Evolutionary conservation across 805 yeast genomes (phyloP), one percentile per base, ranked within the genome.

Genomic region (Cyberlindnera japonica): DNA sequence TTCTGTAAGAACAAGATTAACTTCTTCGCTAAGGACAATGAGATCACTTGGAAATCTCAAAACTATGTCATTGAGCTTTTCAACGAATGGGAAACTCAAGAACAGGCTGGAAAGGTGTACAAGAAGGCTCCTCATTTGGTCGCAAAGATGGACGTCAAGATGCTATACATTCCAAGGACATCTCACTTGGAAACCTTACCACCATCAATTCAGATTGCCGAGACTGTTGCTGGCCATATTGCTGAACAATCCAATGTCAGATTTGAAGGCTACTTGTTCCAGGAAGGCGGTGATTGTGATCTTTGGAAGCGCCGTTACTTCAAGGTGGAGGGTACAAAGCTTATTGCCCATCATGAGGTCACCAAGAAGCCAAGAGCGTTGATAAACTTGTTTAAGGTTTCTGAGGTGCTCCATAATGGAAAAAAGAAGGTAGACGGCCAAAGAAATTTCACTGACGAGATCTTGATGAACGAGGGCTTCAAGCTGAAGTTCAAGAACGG

Each of bases 241-340:
- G 53, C 54, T 14, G 56, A 55, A 24, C 72, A 68, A 38, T 54
- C 65, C 48, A 35, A 49, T 6, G 51, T 67, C 15, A 40, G 37
- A 2, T 65, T 66, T 53, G 82, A 83, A 56, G 97, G 97, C 0
- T 81, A 68, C 54, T 65, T 91, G 64, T 77, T 79, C 52, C 98
- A 90, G 63, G 87, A 83, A 55, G 98, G 98, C 15, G 97, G 97
- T 9, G 98, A 90, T 64, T 75, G 93, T 50, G 75, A 71, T 13
- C 35, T 54, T 23, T 77, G 90, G 79, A 77, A 84, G 50, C 75
- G 83, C 49, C 71, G 97, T 42, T 86, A 63, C 63, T 88, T 82
- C 65, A 80, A 75, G 48, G 67, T 90, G n/a, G 67, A 74, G 33
- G 95, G 91, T 0, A 73, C 79, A 8, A 76, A 79, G 25, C 65